Conservation (phyloP, 148 eudicot species). For the Suaeda aralocaspica region DNA sequence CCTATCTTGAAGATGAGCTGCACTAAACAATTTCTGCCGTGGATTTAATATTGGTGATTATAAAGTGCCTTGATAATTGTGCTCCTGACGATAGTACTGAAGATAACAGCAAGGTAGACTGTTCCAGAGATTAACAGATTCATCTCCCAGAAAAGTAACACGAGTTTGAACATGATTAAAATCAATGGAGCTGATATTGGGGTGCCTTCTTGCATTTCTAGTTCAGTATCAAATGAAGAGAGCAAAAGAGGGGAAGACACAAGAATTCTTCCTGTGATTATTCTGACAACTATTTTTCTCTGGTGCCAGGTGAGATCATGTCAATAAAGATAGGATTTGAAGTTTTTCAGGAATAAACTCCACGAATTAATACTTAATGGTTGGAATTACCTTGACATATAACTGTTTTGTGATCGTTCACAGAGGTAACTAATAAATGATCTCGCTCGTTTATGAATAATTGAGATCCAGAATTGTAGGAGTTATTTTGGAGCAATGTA, state of each 20-base stretch:
- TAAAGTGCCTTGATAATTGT: conserved; percentile 23
- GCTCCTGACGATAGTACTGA: conserved; percentile 9
- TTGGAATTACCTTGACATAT: conserved; percentile 59
- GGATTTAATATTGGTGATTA: conserved; percentile 21
- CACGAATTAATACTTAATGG: conserved; percentile 63
- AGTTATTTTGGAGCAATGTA: too few relatives aligned
- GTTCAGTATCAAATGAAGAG: conserved; percentile 58
- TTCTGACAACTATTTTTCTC: conserved; percentile 88
- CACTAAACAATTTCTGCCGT: conserved; percentile 35
- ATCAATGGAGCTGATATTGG: conserved; percentile 60
- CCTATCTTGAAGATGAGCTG: conserved; percentile 37
- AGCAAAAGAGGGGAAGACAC: conserved; percentile 67
- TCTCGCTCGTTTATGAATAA: too few relatives aligned
- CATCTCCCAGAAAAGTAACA: conserved; percentile 29
- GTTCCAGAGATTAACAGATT: conserved; percentile 37
- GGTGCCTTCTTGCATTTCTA: conserved; percentile 86
- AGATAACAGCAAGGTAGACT: conserved; percentile 31
- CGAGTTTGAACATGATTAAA: conserved; percentile 34
- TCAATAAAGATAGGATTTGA: conserved; percentile 59
- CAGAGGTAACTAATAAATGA: neutral
- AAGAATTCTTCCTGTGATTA: conserved; percentile 90
- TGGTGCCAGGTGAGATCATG: conserved; percentile 81
- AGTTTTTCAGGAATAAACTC: conserved; percentile 68
- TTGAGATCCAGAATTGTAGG: too few relatives aligned
- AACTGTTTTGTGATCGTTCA: conserved; percentile 32